Percentiles rank a stretch among this genome's conserved stretches.
These are phyloP conservation scores for Epichloe brachyelytri DNA, from an alignment of 2,329 filamentous ascomycete species.

Conservation along the genomic window DNA sequence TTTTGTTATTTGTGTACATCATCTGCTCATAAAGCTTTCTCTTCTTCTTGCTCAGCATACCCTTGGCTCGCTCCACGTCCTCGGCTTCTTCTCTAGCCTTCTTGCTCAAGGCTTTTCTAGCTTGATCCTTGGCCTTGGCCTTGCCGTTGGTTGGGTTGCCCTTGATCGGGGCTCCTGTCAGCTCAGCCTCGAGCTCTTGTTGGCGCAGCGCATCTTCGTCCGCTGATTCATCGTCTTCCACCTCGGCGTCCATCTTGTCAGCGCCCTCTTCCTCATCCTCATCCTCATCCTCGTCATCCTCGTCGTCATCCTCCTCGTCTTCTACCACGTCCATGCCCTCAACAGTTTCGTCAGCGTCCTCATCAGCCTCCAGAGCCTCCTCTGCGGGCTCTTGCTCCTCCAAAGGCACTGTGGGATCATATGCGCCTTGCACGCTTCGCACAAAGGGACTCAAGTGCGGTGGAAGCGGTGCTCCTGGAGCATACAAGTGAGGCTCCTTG, in stretches of 20 bases:
- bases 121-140: conserved; percentile 55
- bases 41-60: conserved; percentile 98
- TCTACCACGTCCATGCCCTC: conserved; percentile 49
- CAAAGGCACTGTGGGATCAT: conserved; percentile 78
- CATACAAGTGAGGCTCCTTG: conserved; percentile 75
- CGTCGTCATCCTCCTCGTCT: conserved; percentile 33
- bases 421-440: conserved; percentile 71
- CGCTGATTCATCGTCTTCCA: conserved; percentile 24
- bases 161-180: conserved; percentile 53
- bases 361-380: conserved; percentile 62
- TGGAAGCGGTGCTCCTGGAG: conserved; percentile 76
- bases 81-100: conserved; percentile 67
- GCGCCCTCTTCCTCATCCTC: conserved; percentile 35
- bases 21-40: conserved; percentile 96
- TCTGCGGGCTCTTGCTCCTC: conserved; percentile 80
- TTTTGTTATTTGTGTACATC: conserved; percentile 88
- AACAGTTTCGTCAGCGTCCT: conserved; percentile 50
- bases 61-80: conserved; percentile 84
- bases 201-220: conserved; percentile 64
- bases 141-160: conserved; percentile 34
- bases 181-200: conserved; percentile 83
- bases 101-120: conserved; percentile 54
- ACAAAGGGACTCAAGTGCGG: conserved; percentile 96
- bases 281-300: conserved; percentile 20
- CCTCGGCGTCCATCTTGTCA: conserved; percentile 33